Evolutionary conservation across 345 rosid genomes (phyloP), one percentile per base, ranked within the genome.

Genomic region (Lagerstroemia speciosa): DNA sequence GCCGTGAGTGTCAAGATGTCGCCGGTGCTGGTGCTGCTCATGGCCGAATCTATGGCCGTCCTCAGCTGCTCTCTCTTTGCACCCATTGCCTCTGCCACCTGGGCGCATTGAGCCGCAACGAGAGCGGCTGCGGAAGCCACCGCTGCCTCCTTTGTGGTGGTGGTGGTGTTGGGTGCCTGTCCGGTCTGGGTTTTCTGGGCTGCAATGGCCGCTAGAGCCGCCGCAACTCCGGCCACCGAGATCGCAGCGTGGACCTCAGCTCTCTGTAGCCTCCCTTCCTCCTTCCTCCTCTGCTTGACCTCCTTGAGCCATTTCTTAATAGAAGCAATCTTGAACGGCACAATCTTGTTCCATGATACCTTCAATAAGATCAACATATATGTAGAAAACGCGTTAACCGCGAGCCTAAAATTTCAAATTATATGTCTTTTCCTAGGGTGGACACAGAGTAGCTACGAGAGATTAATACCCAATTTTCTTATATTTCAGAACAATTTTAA

Each of bases 161-260:
- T n/a, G n/a, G n/a, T n/a, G n/a, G n/a, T n/a, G n/a, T n/a, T n/a
- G n/a, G 63, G 22, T 10, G 72, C 68, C 8, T 75, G 67, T 8
- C 75, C 79, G 64, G 52, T 80, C 64, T 71, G 76, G 0, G 85
- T 75, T 66, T 81, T 84, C 70, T 87, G 89, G 1, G 91, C 89
- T 9, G 96, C 89, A 68, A 93, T 84, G 24, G 97, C 86, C 16
- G 93, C 96, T 2, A 91, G 79, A 67, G 92, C 88, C 9, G 98
- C 92, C 0, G 98, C 98, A 3, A 90, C 72, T 7, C 98, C 91
- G 0, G 98, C 98, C 27, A 93, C 85, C 16, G 96, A 86, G 36
- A 93, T 72, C 5, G 97, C 97, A 4, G 98, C 97, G n/a, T 93
- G 94, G 2, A 89, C 92, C 80, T 93, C 85, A 10, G 97, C 97